Evolutionary conservation across 805 yeast genomes (phyloP), one percentile per base, ranked within the genome.

Genomic region (Myxozyma nipponensis): DNA sequence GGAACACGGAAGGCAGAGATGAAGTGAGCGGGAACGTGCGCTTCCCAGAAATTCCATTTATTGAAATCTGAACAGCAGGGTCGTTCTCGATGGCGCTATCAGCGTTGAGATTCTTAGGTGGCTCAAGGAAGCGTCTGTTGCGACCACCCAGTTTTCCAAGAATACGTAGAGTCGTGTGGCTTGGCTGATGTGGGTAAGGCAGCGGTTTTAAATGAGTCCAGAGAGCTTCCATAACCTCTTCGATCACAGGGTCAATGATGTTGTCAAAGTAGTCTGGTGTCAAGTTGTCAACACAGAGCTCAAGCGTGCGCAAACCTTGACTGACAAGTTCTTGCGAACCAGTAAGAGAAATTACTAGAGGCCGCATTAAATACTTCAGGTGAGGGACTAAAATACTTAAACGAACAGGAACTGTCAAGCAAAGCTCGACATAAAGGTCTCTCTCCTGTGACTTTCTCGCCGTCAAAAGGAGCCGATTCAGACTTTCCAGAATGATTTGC

Each of bases 221-320:
- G 30, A 93, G 72, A 0, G 97, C 95, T 35, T 84, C 82, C 87
- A 90, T 86, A 1, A 95, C 89, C 60, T 93, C 97, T 53, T 86
- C 95, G 47, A 91, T 82, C 1, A 90, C 97, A 0, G 99, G 98
- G 63, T 90, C 97, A 53, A 93, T 82, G 64, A 93, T 90, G 1
- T 98, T 98, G 62, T 93, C 98, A 67, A 93, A 89, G 66, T 90
- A 93, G 58, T 90, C 95, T 0, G 98, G 95, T 0, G 98, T 95
- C 54, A 93, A 69, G 62, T 95, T 93, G 63, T 93, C 99, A 22
- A 93, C 96, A 65, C 98, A 93, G 4, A 93, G 74, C 64, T 93
- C 99, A 50, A 93, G 77, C 0, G 98, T 95, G 56, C 99, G 74
- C 56, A 93, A 72, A 41, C 99, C 99, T 67, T 93, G 98, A 42